Conservation (phyloP, 2,329 filamentous ascomycete species). For the Trichothecium roseum region DNA sequence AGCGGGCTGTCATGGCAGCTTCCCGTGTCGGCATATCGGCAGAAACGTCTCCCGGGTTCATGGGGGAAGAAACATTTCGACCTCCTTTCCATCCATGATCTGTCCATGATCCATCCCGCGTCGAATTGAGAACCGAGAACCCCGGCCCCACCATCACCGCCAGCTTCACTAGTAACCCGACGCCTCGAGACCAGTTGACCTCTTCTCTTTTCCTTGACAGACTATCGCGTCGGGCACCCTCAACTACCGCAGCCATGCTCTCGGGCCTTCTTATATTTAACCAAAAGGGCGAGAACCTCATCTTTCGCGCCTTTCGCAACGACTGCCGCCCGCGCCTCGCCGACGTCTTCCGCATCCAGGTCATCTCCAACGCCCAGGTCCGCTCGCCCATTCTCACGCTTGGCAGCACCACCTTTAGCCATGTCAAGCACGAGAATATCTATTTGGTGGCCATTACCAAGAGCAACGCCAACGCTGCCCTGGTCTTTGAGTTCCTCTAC, state of each 20-base stretch:
- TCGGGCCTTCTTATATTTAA: constrained; percentile 98
- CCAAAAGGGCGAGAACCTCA: constrained; percentile 98
- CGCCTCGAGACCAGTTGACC: too few relatives aligned
- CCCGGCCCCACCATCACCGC: too few relatives aligned
- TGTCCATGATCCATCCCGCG: too few relatives aligned
- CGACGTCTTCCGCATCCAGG: constrained; percentile 98
- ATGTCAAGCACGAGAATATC: constrained; percentile 99
- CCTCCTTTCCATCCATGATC: too few relatives aligned
- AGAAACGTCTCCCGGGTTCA: too few relatives aligned
- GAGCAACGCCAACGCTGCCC: constrained; percentile 96
- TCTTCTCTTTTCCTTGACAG: too few relatives aligned
- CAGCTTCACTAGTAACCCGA: too few relatives aligned
- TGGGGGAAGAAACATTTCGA: too few relatives aligned
- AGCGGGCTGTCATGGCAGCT: too few relatives aligned
- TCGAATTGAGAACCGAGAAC: too few relatives aligned
- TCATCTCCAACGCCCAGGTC: constrained; percentile 96
- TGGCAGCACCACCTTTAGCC: constrained; percentile 95
- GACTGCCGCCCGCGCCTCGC: constrained; percentile 95
- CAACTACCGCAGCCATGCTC: constrained; percentile 68
- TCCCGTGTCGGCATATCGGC: too few relatives aligned
- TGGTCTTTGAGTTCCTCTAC: constrained; percentile 97
- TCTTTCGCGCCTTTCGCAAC: constrained; percentile 97
- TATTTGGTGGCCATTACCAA: constrained; percentile 96
- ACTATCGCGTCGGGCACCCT: too few relatives aligned
- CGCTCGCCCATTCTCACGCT: constrained; percentile 95